Evolutionary conservation across 1,139 yeast species (phyloP).

Genomic region (Debaryomyces udenii): DNA sequence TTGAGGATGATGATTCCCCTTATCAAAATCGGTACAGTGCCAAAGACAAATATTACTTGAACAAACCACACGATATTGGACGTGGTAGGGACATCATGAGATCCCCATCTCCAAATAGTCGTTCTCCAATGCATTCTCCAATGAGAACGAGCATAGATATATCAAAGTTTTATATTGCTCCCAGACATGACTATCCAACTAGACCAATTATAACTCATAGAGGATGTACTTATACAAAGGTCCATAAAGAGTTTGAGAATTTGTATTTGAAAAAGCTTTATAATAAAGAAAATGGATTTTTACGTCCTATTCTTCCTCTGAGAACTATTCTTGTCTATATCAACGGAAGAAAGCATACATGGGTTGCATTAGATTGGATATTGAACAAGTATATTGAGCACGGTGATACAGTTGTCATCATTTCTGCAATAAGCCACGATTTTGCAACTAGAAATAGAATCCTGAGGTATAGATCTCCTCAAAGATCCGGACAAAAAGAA

Average conservation of each 20-base stretch:
- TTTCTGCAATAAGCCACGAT: conserved; percentile 35
- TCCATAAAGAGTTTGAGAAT: conserved; percentile 46
- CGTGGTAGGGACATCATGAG: conserved; percentile 21
- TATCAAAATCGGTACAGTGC: background rate
- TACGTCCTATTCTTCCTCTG: conserved; percentile 47
- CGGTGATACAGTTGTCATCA: conserved; percentile 69
- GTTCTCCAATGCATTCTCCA: conserved; percentile 19
- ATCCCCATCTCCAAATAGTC: conserved; percentile 19
- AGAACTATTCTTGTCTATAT: conserved; percentile 65
- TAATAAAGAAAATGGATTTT: conserved; percentile 20
- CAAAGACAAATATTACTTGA: conserved; percentile 1
- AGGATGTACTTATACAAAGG: conserved; percentile 53
- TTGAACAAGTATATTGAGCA: conserved; percentile 53
- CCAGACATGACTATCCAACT: conserved; percentile 45
- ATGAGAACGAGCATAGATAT: conserved; percentile 14
- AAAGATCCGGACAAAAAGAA: conserved; percentile 26
- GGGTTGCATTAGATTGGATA: conserved; percentile 80
- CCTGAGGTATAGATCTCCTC: background rate
- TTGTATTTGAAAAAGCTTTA: conserved; percentile 37
- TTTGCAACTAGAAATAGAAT: conserved; percentile 9
- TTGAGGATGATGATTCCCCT: conserved; percentile 9
- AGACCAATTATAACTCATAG: conserved; percentile 53
- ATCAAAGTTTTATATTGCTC: conserved; percentile 10
- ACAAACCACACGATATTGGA: conserved; percentile 6
- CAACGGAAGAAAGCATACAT: conserved; percentile 72